Evolutionary conservation across 2,329 filamentous ascomycete species (phyloP).

Genomic region (Akanthomyces lecanii): DNA sequence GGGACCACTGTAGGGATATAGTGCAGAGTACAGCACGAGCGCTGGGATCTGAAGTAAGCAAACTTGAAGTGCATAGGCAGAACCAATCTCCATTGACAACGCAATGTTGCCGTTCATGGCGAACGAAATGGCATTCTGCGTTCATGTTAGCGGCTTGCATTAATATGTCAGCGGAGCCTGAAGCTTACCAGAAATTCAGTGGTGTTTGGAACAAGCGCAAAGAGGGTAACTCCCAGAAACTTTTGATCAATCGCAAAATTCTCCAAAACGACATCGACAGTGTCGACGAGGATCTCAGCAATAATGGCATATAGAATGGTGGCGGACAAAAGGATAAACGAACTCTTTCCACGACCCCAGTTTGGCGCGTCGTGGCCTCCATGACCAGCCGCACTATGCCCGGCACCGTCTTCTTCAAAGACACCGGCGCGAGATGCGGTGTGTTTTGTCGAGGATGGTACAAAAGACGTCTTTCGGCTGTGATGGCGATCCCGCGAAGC

Average conservation of each 20-base stretch:
- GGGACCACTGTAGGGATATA: slow-evolving; percentile 51
- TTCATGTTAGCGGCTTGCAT: slow-evolving; percentile 12
- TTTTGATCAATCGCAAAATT: slow-evolving; percentile 93
- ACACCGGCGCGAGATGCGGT: slow-evolving; percentile 31
- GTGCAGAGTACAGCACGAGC: slow-evolving; percentile 82
- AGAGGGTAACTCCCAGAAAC: slow-evolving; percentile 93
- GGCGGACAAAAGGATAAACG: slow-evolving; percentile 80
- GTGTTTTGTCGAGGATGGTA: slow-evolving; percentile 22
- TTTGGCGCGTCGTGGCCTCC: slow-evolving; percentile 97
- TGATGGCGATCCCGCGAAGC: slow-evolving; percentile 66
- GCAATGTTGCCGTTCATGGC: slow-evolving; percentile 99
- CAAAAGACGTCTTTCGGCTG: slow-evolving; percentile 36
- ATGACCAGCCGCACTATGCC: slow-evolving; percentile 34
- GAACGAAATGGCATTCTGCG: slow-evolving; percentile 92
- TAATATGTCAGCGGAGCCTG: no score
- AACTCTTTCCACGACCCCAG: slow-evolving; percentile 89
- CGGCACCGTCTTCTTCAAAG: slow-evolving; percentile 41
- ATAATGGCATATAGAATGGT: slow-evolving; percentile 94
- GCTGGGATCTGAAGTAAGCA: slow-evolving; percentile 92
- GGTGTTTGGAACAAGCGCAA: slow-evolving; percentile 94
- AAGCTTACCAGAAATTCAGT: slow-evolving; percentile 87
- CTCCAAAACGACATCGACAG: slow-evolving; percentile 91
- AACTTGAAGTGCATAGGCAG: slow-evolving; percentile 92
- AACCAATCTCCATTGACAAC: slow-evolving; percentile 97
- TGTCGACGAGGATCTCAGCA: slow-evolving; percentile 94